These are phyloP conservation scores for Cadophora malorum DNA, from an alignment of 2,329 filamentous ascomycete species.

Conservation along the genomic window DNA sequence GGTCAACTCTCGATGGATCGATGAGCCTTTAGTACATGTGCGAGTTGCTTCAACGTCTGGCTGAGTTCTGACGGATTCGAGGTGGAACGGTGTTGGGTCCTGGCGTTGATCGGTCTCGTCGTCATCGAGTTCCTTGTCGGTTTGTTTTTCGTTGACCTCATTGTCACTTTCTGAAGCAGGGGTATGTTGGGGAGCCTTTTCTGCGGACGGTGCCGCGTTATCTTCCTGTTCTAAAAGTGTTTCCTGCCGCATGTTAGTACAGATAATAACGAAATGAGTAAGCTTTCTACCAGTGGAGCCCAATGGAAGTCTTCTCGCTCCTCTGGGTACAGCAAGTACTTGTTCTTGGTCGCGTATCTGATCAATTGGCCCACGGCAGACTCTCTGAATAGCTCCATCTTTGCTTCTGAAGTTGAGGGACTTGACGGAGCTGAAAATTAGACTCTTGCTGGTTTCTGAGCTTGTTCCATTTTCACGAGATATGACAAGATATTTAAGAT, in stretches of 20 bases:
- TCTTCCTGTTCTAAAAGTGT: constrained; percentile 25
- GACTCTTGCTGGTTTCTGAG: background rate
- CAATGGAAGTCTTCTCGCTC: constrained; percentile 27
- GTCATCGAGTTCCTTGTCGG: background rate
- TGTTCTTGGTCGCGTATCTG: constrained; percentile 29
- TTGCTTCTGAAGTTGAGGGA: background rate
- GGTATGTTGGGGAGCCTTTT: constrained; percentile 5
- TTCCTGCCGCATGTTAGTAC: constrained; percentile 22
- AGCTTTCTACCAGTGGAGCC: constrained; percentile 24
- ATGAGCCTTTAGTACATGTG: constrained; percentile 13
- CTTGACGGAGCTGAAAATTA: background rate
- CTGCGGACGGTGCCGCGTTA: background rate
- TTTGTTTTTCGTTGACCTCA: constrained; percentile 6
- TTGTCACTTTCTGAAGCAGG: constrained; percentile 1
- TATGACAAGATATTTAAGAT: background rate
- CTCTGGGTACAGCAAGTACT: constrained; percentile 29
- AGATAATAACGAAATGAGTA: background rate
- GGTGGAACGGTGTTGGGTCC: constrained; percentile 24
- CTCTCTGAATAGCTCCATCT: constrained; percentile 29
- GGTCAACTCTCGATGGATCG: constrained; percentile 20
- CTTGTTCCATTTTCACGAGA: background rate
- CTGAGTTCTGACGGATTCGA: constrained; percentile 20
- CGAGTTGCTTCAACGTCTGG: constrained; percentile 19
- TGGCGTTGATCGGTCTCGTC: constrained; percentile 15
- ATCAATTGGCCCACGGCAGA: constrained; percentile 27